phyloP scores from a whole-genome alignment of 2,329 filamentous ascomycete species.

The Penicillium sp. region DNA sequence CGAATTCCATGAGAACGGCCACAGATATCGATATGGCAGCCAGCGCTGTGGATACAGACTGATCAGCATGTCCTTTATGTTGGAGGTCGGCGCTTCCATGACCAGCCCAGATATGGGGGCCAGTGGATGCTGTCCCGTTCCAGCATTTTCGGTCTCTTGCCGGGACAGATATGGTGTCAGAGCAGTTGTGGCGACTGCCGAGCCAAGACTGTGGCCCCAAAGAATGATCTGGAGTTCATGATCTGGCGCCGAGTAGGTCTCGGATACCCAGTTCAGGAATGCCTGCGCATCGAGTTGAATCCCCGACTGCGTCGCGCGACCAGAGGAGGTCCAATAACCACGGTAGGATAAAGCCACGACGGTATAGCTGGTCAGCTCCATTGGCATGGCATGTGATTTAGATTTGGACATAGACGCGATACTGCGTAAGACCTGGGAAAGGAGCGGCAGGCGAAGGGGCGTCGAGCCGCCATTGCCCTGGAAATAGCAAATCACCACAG shows the following conservation, averaged over 20 bases:
- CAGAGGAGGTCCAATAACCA: slow-evolving; percentile 74
- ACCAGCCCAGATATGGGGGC: slow-evolving; percentile 52
- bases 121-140: neutral
- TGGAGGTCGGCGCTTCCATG: slow-evolving; percentile 74
- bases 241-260: slow-evolving; percentile 33
- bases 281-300: slow-evolving; percentile 67
- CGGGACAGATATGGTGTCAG: slow-evolving; percentile 45
- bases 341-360: slow-evolving; percentile 58
- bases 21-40: slow-evolving; percentile 72
- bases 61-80: slow-evolving; percentile 66
- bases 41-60: slow-evolving; percentile 74
- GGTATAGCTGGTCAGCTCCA: slow-evolving; percentile 32
- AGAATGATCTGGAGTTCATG: slow-evolving; percentile 51
- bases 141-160: neutral
- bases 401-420: slow-evolving; percentile 9
- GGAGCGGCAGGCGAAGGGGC: slow-evolving; percentile 37
- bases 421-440: slow-evolving; percentile 46
- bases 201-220: slow-evolving; percentile 77
- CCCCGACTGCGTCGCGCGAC: slow-evolving; percentile 66
- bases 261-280: slow-evolving; percentile 60
- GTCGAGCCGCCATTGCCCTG: slow-evolving; percentile 36
- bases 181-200: slow-evolving; percentile 66
- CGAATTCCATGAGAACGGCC: slow-evolving; percentile 66
- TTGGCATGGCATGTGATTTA: too few species aligned
- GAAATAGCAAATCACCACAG: slow-evolving; percentile 33